Evolutionary conservation across 169 alveolate genomes (phyloP).

Genomic region (Amoebophrya sp.): DNA sequence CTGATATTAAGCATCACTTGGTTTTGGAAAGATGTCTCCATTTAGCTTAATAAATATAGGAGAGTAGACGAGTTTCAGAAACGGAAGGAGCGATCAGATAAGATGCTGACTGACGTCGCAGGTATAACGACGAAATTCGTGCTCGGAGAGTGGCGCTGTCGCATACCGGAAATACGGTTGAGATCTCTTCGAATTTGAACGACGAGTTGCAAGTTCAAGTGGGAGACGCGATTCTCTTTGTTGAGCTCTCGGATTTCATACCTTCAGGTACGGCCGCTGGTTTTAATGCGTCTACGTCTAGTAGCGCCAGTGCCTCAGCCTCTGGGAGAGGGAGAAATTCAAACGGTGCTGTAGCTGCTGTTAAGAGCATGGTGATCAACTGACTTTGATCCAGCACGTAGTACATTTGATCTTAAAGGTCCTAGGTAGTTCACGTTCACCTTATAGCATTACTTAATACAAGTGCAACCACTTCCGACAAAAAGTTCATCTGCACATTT

Average conservation of each 20-base stretch:
- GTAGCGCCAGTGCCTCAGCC: neutral
- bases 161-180: neutral
- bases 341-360: neutral
- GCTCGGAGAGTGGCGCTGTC: neutral
- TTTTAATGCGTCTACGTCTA: neutral
- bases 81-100: too few species aligned
- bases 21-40: too few species aligned
- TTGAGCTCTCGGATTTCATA: neutral
- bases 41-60: too few species aligned
- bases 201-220: neutral
- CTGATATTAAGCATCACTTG: too few species aligned
- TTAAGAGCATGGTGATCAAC: neutral
- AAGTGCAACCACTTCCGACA: too few species aligned
- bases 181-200: neutral
- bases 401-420: neutral
- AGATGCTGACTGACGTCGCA: too few species aligned
- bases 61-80: too few species aligned
- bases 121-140: neutral
- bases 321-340: neutral
- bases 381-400: neutral
- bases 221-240: neutral
- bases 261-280: too few species aligned
- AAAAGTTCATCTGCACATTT: too few species aligned
- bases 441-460: too few species aligned
- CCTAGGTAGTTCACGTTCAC: too few species aligned